A percentile compares a stretch with the other conserved stretches of the same genome.
Evolutionary conservation across 2,329 filamentous ascomycete species (phyloP).

Genomic region (Escovopsis sp.): DNA sequence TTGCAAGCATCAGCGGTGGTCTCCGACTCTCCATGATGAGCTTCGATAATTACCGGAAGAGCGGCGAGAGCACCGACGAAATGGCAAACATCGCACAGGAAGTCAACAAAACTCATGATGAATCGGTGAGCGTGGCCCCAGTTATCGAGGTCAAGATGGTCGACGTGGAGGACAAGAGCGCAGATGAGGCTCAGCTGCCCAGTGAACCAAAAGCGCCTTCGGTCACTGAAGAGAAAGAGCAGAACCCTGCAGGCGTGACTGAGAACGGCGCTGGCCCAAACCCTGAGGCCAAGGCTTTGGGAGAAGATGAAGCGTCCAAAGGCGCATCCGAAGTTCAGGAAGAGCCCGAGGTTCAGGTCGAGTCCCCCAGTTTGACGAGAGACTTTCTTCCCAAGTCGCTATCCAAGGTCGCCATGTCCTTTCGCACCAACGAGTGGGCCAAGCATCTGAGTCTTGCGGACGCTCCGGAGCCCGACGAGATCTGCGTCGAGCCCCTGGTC

Average conservation of each 20-base stretch:
- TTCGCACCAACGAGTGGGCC: slow-evolving; percentile 91
- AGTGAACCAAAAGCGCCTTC: not conserved
- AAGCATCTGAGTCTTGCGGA: slow-evolving; percentile 77
- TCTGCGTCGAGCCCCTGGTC: slow-evolving; percentile 31
- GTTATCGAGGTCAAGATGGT: not conserved
- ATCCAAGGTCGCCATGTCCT: slow-evolving; percentile 65
- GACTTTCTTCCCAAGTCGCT: slow-evolving; percentile 54
- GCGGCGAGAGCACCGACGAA: slow-evolving; percentile 27
- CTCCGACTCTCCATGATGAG: slow-evolving; percentile 17
- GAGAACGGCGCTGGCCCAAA: too few relatives aligned
- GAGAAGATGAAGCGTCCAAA: not conserved
- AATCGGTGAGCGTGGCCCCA: too few relatives aligned
- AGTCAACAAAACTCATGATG: not conserved
- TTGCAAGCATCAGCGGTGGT: slow-evolving; percentile 29
- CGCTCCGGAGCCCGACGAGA: slow-evolving; percentile 47
- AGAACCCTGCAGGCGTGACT: not conserved
- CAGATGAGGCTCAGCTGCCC: not conserved
- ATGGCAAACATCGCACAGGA: slow-evolving; percentile 12
- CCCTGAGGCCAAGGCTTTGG: not conserved
- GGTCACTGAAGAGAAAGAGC: not conserved
- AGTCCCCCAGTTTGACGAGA: slow-evolving; percentile 32
- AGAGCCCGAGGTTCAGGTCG: not conserved
- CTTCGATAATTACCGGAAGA: slow-evolving; percentile 11
- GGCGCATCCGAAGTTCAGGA: not conserved
- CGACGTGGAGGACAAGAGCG: not conserved